Base-by-base conservation (phyloP, 305 asterid species). In the Ilex paraguariensis region DNA sequence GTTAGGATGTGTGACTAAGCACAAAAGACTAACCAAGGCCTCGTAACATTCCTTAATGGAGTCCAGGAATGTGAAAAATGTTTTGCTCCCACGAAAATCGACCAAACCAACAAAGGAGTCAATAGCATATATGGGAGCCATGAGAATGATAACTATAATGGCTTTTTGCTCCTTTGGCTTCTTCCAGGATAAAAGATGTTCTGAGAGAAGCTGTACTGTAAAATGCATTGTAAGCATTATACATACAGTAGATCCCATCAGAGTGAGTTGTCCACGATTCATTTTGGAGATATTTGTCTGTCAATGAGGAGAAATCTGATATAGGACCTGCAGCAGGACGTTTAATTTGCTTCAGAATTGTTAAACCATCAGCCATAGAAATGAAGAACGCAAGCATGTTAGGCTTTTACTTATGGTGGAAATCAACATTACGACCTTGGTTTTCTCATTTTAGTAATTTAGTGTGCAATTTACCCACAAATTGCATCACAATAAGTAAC, bases 161-260 rank as follows among this genome's bases (percentile, higher is more conserved):
- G 98, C 96, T 64, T 64, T 87, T 69, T 93, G 98, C 77, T 93
- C 98, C 91, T 93, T 93, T 13, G 98, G 97, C 71, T 90, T 93
- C 84, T 87, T 93, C 98, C 98, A 93, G 42, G 90, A 68, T 28
- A 73, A 32, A 71, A 78, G 78, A 75, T 93, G 98, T 53, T 87
- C 86, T 30, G 95, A 70, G 14, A 90, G 84, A 30, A 93, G 90
- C 69, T 83, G 92, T 70, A 93, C 81, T 1, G 97, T 76, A 82
- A 93, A 83, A 75, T 87, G 85, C 74, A 93, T 59, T 61, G 81
- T 66, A 33, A 93, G 95, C 96, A 90, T 76, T 67, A 93, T 82
- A 65, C 95, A 87, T 5, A 83, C 70, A 3, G 94, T 87, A 53
- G 82, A 70, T 51, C 87, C 96, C 73, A 88, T 79, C 80, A 90